Evolutionary conservation across 768 basidiomycete genomes (phyloP).

Genomic region (Mycena vitilis): DNA sequence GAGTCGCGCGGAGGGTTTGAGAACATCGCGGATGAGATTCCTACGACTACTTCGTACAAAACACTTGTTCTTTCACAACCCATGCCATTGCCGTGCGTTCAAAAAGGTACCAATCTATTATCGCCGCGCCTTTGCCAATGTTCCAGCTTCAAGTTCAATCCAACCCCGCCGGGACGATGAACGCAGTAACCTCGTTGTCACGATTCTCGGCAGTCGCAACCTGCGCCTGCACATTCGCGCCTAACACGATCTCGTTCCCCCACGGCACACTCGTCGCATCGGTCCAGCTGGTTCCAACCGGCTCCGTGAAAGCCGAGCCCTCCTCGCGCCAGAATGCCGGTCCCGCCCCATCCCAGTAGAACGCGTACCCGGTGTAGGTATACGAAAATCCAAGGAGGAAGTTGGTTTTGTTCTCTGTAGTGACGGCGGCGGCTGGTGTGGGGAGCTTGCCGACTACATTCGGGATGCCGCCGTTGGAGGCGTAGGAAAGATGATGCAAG

Average conservation of each 20-base stretch:
- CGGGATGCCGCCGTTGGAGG: neutral
- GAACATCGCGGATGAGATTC: too few species aligned
- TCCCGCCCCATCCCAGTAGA: conserved; percentile 25
- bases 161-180: neutral
- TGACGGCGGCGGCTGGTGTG: neutral
- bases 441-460: neutral
- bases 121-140: too few species aligned
- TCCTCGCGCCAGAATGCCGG: conserved; percentile 15
- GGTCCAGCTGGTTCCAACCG: conserved; percentile 18
- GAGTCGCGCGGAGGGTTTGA: too few species aligned
- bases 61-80: too few species aligned
- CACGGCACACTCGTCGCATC: conserved; percentile 15
- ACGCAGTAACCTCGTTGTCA: conserved; percentile 3
- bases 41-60: too few species aligned
- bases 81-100: too few species aligned
- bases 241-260: neutral
- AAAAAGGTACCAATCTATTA: too few species aligned
- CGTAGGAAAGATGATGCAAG: conserved; percentile 22
- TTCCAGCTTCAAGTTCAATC: too few species aligned
- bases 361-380: conserved; percentile 9
- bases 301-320: conserved; percentile 1
- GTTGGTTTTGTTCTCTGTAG: conserved; percentile 5
- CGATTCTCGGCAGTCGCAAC: neutral
- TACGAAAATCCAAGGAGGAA: conserved; percentile 13
- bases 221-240: conserved; percentile 2